Base-by-base conservation (phyloP, 148 eudicot species). In the Rhododendron henanense region DNA sequence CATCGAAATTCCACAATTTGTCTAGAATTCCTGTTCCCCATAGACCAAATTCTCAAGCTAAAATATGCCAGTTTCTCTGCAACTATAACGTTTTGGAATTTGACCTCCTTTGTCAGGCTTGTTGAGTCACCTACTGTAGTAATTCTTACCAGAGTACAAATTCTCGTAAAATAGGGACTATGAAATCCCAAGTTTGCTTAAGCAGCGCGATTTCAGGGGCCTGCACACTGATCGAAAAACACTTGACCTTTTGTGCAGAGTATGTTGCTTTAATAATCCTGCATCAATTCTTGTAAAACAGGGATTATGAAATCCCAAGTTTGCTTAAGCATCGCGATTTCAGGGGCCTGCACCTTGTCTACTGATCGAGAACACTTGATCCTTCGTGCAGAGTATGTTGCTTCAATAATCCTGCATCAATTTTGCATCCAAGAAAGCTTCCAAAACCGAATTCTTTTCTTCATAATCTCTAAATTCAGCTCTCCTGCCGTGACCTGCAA, bases 401-500 rank as follows among this genome's bases (percentile, higher is more conserved):
- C 69, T 61, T 61, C 10, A 61, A 61, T 31, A 28, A 74, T 5
- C n/a, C 50, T 41, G 48, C 35, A 5, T 57, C 44, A 28, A 6
- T 78, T 41, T 84, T 73, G 63, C 67, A 73, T 59, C 89, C 90
- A 91, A 87, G 31, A 91, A 84, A 79, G 89, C 84, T 85, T 87
- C 75, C 82, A 91, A 37, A 75, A 80, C 86, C 51, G 82, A 61
- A 82, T 91, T 88, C 78, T 91, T 91, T 15, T 91, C 90, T 48
- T 71, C 81, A 74, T 37, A 31, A 83, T 91, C 87, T 85, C 33
- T 83, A 77, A 81, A 91, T 84, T 80, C 84, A 77, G 82, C 90
- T 86, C 91, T 88, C 85, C 93, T 87, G 77, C 91, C 90, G 79
- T 91, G 93, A 47, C 93, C 93, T 91, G 90, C 59, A 69, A 87